A percentile compares a stretch with the other conserved stretches of the same genome.
Evolutionary conservation across 768 basidiomycete species (phyloP).

Genomic region (Mycena chlorophos): DNA sequence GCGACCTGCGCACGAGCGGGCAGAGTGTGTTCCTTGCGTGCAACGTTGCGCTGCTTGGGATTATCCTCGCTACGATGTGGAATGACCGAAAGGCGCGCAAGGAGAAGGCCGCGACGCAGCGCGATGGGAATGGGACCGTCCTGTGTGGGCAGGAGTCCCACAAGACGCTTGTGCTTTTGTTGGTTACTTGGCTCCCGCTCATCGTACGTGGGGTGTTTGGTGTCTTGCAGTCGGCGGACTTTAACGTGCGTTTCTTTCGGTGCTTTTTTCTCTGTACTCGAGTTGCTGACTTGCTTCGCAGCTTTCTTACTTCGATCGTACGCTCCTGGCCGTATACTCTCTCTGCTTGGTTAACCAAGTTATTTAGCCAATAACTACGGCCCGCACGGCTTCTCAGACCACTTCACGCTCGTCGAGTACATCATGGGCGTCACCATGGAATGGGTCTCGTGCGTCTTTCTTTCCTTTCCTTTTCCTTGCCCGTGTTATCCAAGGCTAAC

Average conservation of each 20-base stretch:
- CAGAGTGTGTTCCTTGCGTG: background rate
- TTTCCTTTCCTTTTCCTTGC: background rate
- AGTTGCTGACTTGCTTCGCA: background rate
- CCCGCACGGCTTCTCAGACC: background rate
- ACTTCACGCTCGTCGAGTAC: conserved; percentile 4
- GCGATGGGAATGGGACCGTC: too few relatives aligned
- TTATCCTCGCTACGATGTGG: background rate
- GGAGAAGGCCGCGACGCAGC: too few relatives aligned
- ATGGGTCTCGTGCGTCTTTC: conserved; percentile 3
- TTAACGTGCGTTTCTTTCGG: background rate
- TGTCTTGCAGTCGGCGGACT: conserved; percentile 8
- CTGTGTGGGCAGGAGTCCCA: too few relatives aligned
- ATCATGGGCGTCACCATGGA: conserved; percentile 1
- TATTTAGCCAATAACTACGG: background rate
- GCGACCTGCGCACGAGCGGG: background rate
- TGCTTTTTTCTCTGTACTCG: background rate
- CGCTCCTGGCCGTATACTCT: background rate
- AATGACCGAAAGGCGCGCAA: background rate
- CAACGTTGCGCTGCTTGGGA: background rate
- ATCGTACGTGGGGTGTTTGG: conserved; percentile 16
- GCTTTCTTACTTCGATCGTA: conserved; percentile 2
- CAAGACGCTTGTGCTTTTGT: conserved; percentile 11
- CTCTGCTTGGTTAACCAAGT: background rate
- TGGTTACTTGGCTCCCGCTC: conserved; percentile 17
- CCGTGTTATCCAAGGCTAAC: background rate